Evolutionary conservation across 2,329 filamentous ascomycete species (phyloP), one percentile per base, ranked within the genome.

Genomic region (Aspergillus quadricinctus): DNA sequence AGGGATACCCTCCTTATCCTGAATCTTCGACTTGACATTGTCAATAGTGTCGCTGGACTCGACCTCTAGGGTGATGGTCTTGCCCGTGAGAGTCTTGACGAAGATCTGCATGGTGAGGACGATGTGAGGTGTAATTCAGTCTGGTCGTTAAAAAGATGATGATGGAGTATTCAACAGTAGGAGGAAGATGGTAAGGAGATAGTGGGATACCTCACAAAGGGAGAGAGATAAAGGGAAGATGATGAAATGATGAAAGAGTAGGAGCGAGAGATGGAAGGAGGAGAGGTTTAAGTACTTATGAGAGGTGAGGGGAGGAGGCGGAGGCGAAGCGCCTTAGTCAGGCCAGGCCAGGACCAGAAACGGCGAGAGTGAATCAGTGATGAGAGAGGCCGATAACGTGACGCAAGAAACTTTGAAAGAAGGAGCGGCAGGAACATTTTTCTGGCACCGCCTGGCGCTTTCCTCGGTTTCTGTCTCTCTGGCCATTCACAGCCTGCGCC

Each of bases 61-160:
- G 56, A 80, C 78, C 77, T 81, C 78, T 59, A 75, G 72, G 59
- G 72, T 77, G 74, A 80, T 80, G 64, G 77, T 79, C 75, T 80
- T 86, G 68, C 84, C 84, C 61, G 84, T 87, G 53, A 87, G 85
- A 68, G 92, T 96, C 88, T 96, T 96, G 71, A 96, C 92, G 79
- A 96, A 97, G 83, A 97, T 96, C 84, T 96, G 92, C 92, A 96
- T 95, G 77, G 66, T 86, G 78, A 64, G 74, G 72, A 64, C 40
- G 57, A 67, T 57, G 49, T 41, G 49, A 53, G 29, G 3, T 31
- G 48, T 56, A 27, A 28, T 54, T 48, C 23, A 49, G 56, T 54
- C 56, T 54, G 49, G 52, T 49, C 55, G 60, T 53, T 54, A 51
- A 58, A 48, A 48, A 35, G 55, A 48, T 48, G 55, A 46, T 55